phyloP scores from a whole-genome alignment of 164 flowering plant species.

The Akebia trifoliata region DNA sequence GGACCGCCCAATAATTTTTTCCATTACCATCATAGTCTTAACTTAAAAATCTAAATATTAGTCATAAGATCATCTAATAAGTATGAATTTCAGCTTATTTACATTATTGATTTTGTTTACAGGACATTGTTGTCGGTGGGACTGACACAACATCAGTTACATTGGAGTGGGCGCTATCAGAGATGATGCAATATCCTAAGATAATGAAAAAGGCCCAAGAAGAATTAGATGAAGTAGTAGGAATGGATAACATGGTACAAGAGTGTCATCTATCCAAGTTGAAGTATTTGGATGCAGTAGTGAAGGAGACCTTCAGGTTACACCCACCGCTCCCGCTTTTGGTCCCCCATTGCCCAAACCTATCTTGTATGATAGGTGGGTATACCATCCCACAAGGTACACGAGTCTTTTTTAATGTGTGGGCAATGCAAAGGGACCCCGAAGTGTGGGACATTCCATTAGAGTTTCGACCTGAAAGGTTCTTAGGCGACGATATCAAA shows the following conservation, averaged over 20 bases:
- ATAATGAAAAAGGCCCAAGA: constrained; percentile 21
- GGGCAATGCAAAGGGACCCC: constrained; percentile 51
- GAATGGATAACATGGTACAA: constrained; percentile 17
- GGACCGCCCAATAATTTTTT: too few species aligned
- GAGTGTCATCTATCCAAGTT: constrained; percentile 27
- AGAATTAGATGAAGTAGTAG: constrained; percentile 24
- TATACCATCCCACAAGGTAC: constrained; percentile 33
- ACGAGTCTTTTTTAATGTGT: constrained; percentile 29
- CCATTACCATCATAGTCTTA: too few species aligned
- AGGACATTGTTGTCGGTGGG: constrained; percentile 32
- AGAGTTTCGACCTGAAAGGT: constrained; percentile 28
- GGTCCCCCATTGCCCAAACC: constrained; percentile 13
- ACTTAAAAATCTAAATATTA: not conserved
- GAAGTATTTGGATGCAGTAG: constrained; percentile 28
- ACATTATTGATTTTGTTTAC: not conserved
- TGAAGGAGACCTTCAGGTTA: constrained; percentile 37
- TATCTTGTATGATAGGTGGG: constrained; percentile 26
- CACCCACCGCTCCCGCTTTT: constrained; percentile 27
- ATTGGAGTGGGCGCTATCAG: constrained; percentile 28
- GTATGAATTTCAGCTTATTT: not conserved
- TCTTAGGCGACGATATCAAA: constrained; percentile 7
- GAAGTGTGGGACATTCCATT: constrained; percentile 33
- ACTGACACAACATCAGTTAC: constrained; percentile 25
- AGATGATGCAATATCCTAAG: constrained; percentile 20
- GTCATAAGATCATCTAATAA: not conserved